Evolutionary conservation across 257 asterid genomes (phyloP).

Genomic region (Rehmannia glutinosa): DNA sequence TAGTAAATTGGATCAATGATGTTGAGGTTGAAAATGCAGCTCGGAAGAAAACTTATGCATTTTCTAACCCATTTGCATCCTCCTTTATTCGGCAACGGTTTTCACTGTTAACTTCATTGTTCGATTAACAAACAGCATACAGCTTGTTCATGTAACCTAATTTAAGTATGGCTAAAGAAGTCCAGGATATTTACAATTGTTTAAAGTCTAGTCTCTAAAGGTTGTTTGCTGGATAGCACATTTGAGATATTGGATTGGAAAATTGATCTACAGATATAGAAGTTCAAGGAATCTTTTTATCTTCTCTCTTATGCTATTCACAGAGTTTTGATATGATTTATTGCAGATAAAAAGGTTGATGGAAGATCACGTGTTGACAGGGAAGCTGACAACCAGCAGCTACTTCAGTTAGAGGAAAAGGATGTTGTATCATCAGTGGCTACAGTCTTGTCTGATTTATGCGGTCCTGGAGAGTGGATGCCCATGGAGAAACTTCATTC

Average conservation of each 20-base stretch:
- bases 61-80: background rate
- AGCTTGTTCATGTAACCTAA: constrained; percentile 6
- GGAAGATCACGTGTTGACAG: constrained; percentile 69
- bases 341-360: constrained; percentile 73
- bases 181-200: background rate
- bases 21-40: background rate
- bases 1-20: background rate
- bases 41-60: background rate
- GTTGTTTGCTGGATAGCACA: background rate
- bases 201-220: too few species aligned
- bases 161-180: background rate
- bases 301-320: background rate
- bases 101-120: background rate
- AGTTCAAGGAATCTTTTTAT: background rate
- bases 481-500: constrained; percentile 89
- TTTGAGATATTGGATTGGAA: background rate
- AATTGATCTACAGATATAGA: background rate
- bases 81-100: background rate
- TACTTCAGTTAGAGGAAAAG: constrained; percentile 77
- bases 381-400: constrained; percentile 85
- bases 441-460: constrained; percentile 76
- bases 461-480: constrained; percentile 99
- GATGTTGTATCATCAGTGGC: constrained; percentile 96
- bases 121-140: too few species aligned
- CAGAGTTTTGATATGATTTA: constrained; percentile 10